phyloP scores from a whole-genome alignment of 768 basidiomycete species.

The Mycena filopes region DNA sequence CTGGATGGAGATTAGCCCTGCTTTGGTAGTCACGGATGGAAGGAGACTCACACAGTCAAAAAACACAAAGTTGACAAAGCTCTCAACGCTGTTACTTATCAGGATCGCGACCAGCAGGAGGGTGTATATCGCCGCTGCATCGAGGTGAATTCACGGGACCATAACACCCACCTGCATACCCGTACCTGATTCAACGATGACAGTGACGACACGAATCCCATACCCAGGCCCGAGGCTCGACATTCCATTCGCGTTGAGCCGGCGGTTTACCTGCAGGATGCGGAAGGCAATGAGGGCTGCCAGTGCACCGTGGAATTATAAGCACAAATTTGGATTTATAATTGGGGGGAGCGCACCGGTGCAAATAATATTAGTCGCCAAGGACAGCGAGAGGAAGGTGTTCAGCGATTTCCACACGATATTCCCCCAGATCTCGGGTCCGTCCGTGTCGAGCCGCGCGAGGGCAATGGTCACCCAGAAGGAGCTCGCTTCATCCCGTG shows the following conservation, averaged over 20 bases:
- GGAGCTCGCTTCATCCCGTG: too few species aligned
- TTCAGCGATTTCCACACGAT: too few species aligned
- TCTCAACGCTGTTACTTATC: background rate
- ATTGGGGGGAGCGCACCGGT: background rate
- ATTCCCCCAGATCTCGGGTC: too few species aligned
- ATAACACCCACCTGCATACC: too few species aligned
- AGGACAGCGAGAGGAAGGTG: too few species aligned
- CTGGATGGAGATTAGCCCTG: background rate
- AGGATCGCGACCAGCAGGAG: background rate
- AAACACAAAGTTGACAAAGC: background rate
- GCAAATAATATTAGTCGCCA: conserved; percentile 2
- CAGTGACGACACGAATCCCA: background rate
- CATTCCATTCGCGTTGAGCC: background rate
- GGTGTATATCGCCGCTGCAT: conserved; percentile 8
- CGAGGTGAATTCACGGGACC: too few species aligned
- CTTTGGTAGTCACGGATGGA: background rate
- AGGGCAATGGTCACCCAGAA: too few species aligned
- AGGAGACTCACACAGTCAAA: background rate
- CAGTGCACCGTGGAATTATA: too few species aligned
- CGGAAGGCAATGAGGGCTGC: conserved; percentile 11
- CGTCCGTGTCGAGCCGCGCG: too few species aligned
- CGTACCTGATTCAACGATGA: conserved; percentile 11
- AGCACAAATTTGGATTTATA: too few species aligned
- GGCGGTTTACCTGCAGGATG: background rate
- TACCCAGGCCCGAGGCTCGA: background rate